Evolutionary conservation across 768 basidiomycete genomes (phyloP).

Genomic region (Boletus subparvulus): DNA sequence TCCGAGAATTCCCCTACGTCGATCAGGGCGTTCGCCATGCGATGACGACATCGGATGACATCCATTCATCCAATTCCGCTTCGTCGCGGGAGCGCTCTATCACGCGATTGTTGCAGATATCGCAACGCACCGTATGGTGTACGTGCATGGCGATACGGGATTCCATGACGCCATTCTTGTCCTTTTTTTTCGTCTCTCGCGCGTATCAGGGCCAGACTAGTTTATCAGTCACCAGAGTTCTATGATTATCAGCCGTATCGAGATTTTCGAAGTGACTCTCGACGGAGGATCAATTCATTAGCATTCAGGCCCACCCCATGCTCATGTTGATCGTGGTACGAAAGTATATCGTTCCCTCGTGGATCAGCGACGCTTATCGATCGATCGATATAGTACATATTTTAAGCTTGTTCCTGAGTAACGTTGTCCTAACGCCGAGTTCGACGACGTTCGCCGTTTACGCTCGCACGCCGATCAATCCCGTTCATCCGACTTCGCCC

Average conservation of each 20-base stretch:
- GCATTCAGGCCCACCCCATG: neutral
- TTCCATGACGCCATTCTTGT: neutral
- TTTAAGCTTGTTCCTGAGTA: neutral
- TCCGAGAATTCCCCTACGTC: neutral
- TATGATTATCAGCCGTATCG: neutral
- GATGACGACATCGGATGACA: neutral
- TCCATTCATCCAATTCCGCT: neutral
- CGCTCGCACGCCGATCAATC: neutral
- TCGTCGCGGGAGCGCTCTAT: neutral
- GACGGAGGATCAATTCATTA: neutral
- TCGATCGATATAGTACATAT: neutral
- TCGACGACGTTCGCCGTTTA: neutral
- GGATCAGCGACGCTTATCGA: neutral
- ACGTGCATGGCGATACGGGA: neutral
- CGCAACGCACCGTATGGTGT: neutral
- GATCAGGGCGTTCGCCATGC: neutral
- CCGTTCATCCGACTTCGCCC: conserved; percentile 6
- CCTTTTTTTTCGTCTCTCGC: neutral
- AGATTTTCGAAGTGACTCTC: neutral
- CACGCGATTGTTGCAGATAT: neutral
- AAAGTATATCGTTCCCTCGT: neutral
- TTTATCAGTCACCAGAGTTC: neutral
- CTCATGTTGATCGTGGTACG: neutral
- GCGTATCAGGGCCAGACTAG: neutral
- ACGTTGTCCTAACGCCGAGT: neutral